Evolutionary conservation across 78 protist species (phyloP).

Genomic region (Parvularia atlantis): DNA sequence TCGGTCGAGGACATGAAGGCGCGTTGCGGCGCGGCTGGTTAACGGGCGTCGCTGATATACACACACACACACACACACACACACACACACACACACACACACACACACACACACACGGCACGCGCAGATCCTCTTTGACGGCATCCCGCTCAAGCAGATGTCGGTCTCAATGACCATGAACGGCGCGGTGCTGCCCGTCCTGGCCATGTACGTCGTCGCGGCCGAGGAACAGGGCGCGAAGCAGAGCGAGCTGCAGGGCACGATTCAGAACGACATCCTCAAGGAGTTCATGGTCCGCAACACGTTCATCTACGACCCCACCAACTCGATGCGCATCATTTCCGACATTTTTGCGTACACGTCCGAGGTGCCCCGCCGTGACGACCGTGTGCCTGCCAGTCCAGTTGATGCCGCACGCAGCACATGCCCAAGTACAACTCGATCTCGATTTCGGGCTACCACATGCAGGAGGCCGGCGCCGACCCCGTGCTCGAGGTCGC

Average conservation of each 20-base stretch:
- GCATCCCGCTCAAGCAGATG: constrained; percentile 73
- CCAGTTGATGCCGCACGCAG: neutral
- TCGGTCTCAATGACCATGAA: constrained; percentile 97
- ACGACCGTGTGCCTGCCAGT: too few relatives aligned
- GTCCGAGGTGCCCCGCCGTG: constrained; percentile 19
- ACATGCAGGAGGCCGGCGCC: constrained; percentile 98
- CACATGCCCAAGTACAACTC: constrained; percentile 93
- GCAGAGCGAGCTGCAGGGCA: constrained; percentile 76
- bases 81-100: too few relatives aligned
- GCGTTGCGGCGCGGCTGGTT: too few relatives aligned
- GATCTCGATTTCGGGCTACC: constrained; percentile 93
- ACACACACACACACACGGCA: too few relatives aligned
- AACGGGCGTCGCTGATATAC: too few relatives aligned
- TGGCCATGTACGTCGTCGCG: constrained; percentile 90
- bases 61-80: too few relatives aligned
- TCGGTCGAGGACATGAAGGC: constrained; percentile 89
- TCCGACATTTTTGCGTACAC: constrained; percentile 89
- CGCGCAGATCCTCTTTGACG: constrained; percentile 41
- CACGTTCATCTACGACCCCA: constrained; percentile 95
- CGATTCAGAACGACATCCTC: constrained; percentile 96
- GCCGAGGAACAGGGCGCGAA: constrained; percentile 81
- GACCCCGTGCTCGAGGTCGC: constrained; percentile 83
- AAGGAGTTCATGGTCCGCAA: constrained; percentile 91
- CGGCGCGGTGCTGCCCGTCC: constrained; percentile 94
- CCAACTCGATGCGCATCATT: constrained; percentile 85